These are phyloP conservation scores for Auxenochlorella pyrenoidosa DNA, from an alignment of 139 green algal genomes.

Conservation along the genomic window DNA sequence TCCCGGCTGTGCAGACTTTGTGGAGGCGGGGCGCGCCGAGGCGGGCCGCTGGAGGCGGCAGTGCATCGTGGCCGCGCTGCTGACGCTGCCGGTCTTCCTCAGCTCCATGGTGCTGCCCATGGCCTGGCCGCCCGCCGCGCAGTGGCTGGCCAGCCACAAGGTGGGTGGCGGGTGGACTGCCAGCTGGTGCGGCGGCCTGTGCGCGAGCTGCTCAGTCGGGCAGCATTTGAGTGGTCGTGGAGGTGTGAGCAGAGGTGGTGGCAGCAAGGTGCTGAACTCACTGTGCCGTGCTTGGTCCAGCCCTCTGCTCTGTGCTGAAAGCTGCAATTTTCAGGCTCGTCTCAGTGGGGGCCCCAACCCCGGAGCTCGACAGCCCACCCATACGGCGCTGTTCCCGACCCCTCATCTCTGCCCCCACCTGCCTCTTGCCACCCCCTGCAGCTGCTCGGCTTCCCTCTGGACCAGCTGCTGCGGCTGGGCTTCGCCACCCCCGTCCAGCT, in stretches of 20 bases:
- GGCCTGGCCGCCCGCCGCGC: slow-evolving; percentile 40
- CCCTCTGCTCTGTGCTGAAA: too few species aligned
- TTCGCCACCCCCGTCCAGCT: slow-evolving; percentile 94
- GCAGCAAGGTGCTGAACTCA: too few species aligned
- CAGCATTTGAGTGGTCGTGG: too few species aligned
- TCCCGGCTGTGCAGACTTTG: slow-evolving; percentile 13
- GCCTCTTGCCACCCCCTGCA: not conserved
- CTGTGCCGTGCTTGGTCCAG: too few species aligned
- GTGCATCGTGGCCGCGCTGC: slow-evolving; percentile 52
- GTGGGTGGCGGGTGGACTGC: not conserved
- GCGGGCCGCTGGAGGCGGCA: slow-evolving; percentile 58
- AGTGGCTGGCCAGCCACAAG: not conserved
- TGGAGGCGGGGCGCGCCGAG: slow-evolving; percentile 50
- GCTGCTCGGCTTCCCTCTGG: slow-evolving; percentile 77
- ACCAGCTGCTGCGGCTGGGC: slow-evolving; percentile 83
- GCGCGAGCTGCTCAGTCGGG: too few species aligned
- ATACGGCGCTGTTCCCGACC: too few species aligned
- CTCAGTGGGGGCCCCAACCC: too few species aligned
- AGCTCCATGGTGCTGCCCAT: slow-evolving; percentile 90
- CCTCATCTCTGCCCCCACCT: too few species aligned
- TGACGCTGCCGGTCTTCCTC: slow-evolving; percentile 92
- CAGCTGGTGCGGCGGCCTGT: too few species aligned
- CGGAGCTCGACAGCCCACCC: too few species aligned
- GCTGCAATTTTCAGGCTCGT: too few species aligned
- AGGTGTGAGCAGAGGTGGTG: too few species aligned